Evolutionary conservation across 2,329 filamentous ascomycete species (phyloP).

Genomic region (Ascochyta rabiei): DNA sequence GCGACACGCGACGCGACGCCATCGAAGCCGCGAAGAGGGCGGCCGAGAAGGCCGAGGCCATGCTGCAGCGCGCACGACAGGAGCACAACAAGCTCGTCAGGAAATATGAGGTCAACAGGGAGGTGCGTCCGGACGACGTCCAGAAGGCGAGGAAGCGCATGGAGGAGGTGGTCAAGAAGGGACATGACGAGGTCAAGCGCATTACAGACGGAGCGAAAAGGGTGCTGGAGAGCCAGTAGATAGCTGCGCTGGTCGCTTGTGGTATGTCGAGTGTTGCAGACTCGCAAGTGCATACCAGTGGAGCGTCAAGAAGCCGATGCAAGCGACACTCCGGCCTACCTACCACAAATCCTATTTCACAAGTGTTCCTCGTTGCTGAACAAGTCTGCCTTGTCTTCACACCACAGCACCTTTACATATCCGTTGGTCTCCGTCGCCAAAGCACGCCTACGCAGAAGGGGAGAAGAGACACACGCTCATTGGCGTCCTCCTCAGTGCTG

Average conservation of each 20-base stretch:
- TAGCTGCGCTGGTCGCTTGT: too few species aligned
- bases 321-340: background rate
- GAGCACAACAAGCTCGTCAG: constrained; percentile 58
- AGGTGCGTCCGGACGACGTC: constrained; percentile 55
- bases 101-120: constrained; percentile 51
- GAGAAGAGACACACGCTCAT: constrained; percentile 38
- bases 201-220: constrained; percentile 56
- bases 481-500: constrained; percentile 9
- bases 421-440: too few species aligned
- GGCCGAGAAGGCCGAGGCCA: constrained; percentile 50
- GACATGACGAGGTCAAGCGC: constrained; percentile 55
- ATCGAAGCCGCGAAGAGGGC: constrained; percentile 50
- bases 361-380: background rate
- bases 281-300: background rate
- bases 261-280: background rate
- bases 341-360: background rate
- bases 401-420: background rate
- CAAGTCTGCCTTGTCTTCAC: background rate
- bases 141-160: constrained; percentile 56
- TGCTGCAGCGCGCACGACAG: constrained; percentile 52
- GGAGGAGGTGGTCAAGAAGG: constrained; percentile 59
- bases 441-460: too few species aligned
- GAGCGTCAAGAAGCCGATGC: background rate
- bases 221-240: constrained; percentile 49
- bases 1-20: constrained; percentile 56